Base-by-base conservation (phyloP, 768 basidiomycete genomes). In the Leccinum obscurum region DNA sequence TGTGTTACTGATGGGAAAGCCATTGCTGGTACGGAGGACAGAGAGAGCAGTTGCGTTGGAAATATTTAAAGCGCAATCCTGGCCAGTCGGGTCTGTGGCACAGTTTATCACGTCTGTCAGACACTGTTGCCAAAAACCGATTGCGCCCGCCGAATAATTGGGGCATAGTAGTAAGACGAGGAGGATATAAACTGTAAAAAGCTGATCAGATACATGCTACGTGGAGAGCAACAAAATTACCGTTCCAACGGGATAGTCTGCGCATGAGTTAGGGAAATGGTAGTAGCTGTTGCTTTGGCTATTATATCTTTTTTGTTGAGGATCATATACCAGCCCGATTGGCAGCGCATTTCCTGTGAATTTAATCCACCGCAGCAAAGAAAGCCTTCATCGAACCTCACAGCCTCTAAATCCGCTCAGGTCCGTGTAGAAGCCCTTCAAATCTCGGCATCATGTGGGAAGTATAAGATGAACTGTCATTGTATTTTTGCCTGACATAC, bases 31-130 rank as follows among this genome's bases (percentile, higher is more conserved):
- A 17, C 57, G 57, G 20, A 68, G 67, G 1, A 63, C 15, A 2
- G 62, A 69, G 13, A 72, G 30, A 3, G 71, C 60, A n/a, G 52
- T 58, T 0, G 37, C 24, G 24, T 41, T 56, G 4, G 59, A 39
- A 2, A 62, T 62, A 6, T 54, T 52, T 14, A 57, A 4, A 35
- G 15, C 10, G 53, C 61, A 71, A n/a, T 28, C 30, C 22, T 4
- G 59, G 39, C 53, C 15, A 4, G 4, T 17, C n/a, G 41, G n/a
- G n/a, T 44, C 3, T 4, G 50, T 30, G n/a, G 61, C 54, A 1
- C 58, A 68, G 41, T 4, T 51, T 1, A 4, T 48, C 11, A 66
- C 44, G 4, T 58, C 22, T 11, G 0, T 3, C 0, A 72, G 39
- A 34, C 71, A 71, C 32, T 32, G 32, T 39, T 62, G 65, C 9